Evolutionary conservation across 208 protist genomes (phyloP).

Genomic region (Trypanosoma boissoni): DNA sequence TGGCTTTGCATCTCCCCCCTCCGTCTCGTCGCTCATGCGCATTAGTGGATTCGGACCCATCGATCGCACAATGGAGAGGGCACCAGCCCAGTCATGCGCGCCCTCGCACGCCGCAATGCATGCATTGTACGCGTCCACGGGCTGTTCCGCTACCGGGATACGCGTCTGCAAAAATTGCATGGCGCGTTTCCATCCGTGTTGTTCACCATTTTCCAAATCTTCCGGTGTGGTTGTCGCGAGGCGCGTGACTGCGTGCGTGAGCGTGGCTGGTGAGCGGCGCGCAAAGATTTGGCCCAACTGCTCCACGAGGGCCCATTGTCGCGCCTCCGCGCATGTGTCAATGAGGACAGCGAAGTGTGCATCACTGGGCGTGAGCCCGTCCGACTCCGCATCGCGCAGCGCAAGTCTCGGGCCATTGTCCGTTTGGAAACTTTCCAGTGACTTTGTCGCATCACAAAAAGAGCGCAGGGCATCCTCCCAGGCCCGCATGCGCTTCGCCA

Average conservation of each 20-base stretch:
- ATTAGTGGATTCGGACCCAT: slow-evolving; percentile 84
- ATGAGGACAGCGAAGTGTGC: slow-evolving; percentile 52
- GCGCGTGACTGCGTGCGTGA: slow-evolving; percentile 33
- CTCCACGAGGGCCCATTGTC: slow-evolving; percentile 48
- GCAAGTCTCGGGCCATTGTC: neutral
- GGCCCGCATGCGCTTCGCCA: slow-evolving; percentile 44
- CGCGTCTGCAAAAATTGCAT: slow-evolving; percentile 37
- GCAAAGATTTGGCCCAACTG: slow-evolving; percentile 45
- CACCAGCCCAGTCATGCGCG: slow-evolving; percentile 60
- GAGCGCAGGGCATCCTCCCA: slow-evolving; percentile 70
- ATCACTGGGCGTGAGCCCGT: slow-evolving; percentile 31
- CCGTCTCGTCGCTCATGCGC: neutral
- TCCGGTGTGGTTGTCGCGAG: slow-evolving; percentile 22
- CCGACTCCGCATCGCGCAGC: neutral
- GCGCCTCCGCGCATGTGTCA: slow-evolving; percentile 47
- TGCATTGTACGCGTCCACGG: slow-evolving; percentile 75
- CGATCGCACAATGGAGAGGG: slow-evolving; percentile 51
- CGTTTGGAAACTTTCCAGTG: slow-evolving; percentile 4
- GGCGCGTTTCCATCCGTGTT: slow-evolving; percentile 33
- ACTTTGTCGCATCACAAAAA: slow-evolving; percentile 49
- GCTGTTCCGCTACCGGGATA: slow-evolving; percentile 35
- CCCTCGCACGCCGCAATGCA: slow-evolving; percentile 59
- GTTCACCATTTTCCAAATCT: slow-evolving; percentile 4
- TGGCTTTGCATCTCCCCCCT: neutral
- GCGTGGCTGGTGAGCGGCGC: slow-evolving; percentile 26